Evolutionary conservation across 805 yeast species (phyloP).

Genomic region (Wickerhamomyces strasburgensis): DNA sequence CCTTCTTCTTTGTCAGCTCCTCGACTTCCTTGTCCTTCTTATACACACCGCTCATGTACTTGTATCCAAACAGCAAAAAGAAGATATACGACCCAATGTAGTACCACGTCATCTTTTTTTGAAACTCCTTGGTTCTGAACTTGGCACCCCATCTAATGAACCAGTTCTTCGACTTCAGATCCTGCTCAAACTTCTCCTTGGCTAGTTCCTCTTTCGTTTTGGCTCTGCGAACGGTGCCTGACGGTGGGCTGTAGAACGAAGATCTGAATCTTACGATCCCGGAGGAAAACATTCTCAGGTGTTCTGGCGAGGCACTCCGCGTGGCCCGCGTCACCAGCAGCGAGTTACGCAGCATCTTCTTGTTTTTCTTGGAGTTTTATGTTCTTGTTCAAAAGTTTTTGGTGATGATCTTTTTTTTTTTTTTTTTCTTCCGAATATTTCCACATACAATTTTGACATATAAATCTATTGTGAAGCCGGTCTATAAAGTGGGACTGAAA

Average conservation of each 20-base stretch:
- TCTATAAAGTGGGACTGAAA: background rate
- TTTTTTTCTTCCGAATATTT: background rate
- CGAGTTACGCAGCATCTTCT: too few relatives aligned
- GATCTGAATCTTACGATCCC: slow-evolving; percentile 8
- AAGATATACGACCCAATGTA: slow-evolving; percentile 56
- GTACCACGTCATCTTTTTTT: slow-evolving; percentile 57
- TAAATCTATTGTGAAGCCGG: background rate
- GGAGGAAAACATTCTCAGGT: background rate
- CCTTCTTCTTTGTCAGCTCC: slow-evolving; percentile 33
- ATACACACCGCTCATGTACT: slow-evolving; percentile 63
- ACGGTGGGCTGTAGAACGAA: slow-evolving; percentile 21
- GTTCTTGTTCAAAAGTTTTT: too few relatives aligned
- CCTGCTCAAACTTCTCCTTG: slow-evolving; percentile 28
- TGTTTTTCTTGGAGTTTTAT: too few relatives aligned
- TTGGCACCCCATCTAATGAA: slow-evolving; percentile 49
- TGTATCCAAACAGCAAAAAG: slow-evolving; percentile 53
- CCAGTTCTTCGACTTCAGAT: slow-evolving; percentile 31
- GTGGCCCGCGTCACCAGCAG: background rate
- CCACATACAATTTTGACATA: background rate
- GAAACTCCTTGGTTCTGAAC: slow-evolving; percentile 50
- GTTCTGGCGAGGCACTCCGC: too few relatives aligned
- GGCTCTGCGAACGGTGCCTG: slow-evolving; percentile 12
- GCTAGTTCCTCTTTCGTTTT: slow-evolving; percentile 31
- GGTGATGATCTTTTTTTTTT: slow-evolving; percentile 1
- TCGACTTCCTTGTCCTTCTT: slow-evolving; percentile 58